phyloP scores from a whole-genome alignment of 768 basidiomycete genomes.

The Tylopilus rubrobrunneus region DNA sequence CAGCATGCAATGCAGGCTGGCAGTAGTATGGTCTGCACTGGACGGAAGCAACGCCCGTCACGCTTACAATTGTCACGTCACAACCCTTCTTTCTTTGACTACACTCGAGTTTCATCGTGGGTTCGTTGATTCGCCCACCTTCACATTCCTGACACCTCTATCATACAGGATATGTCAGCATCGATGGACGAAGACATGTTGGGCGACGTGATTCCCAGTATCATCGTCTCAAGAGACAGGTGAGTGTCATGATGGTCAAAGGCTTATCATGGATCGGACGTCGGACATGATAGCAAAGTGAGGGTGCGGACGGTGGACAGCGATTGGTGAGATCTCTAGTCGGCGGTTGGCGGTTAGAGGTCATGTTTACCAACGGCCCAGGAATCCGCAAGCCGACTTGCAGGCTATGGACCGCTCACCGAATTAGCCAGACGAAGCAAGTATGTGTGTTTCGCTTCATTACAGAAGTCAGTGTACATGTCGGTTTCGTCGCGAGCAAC shows the following conservation, averaged over 20 bases:
- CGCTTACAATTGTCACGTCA: conserved; percentile 21
- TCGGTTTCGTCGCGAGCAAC: too few relatives aligned
- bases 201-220: conserved; percentile 86
- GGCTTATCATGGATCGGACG: conserved; percentile 6
- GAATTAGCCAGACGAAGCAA: conserved; percentile 91
- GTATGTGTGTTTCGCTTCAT: conserved; percentile 88
- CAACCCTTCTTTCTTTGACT: conserved; percentile 19
- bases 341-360: not conserved
- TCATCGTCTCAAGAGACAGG: conserved; percentile 89
- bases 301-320: conserved; percentile 75
- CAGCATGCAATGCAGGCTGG: too few relatives aligned
- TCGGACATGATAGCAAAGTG: conserved; percentile 49
- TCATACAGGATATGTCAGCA: conserved; percentile 11
- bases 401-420: conserved; percentile 99
- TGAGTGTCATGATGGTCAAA: conserved; percentile 29
- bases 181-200: conserved; percentile 73
- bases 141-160: not conserved
- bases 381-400: conserved; percentile 98
- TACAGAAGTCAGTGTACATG: conserved; percentile 69
- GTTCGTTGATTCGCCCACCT: conserved; percentile 6
- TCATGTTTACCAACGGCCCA: conserved; percentile 27
- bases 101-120: conserved; percentile 23
- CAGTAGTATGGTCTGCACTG: too few relatives aligned
- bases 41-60: too few relatives aligned
- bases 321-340: conserved; percentile 67